Base-by-base conservation (phyloP, 805 yeast species). In the Wickerhamomyces silvicola region DNA sequence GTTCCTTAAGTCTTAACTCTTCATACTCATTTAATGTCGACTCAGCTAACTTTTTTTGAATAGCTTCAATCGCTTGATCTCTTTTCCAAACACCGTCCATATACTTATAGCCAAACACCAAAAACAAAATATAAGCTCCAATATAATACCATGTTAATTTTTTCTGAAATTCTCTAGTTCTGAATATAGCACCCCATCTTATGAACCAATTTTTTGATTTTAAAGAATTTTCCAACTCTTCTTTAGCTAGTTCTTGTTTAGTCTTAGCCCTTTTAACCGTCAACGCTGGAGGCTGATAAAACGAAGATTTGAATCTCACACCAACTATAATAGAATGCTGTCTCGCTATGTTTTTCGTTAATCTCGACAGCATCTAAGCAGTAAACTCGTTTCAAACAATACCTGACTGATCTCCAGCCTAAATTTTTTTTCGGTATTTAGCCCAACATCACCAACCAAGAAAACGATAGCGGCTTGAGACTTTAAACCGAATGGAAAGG, bases 31-130 rank as follows among this genome's bases (percentile, higher is more conserved):
- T 68, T 16, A 52, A 28, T 3, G 36, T 30, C 5, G 64, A 48
- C 14, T 45, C 35, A 16, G 44, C 49, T 56, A 64, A 47, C 60
- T 72, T 54, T 36, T 49, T 42, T 46, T 58, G 36, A 52, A 72
- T 39, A 42, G 48, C 37, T 54, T 62, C 69, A 37, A 75, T 58
- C 47, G 80, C 85, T 36, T 71, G 62, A 39, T 82, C 90, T 55
- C 77, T 77, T 27, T 64, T 58, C 52, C 72, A 81, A 31, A 81
- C 54, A 46, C 80, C 81, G 45, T 75, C 65, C 75, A 81, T 78
- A 52, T 78, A 76, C 48, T 68, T 68, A 36, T 73, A 66, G 32
- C 85, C 83, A 36, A 78, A 71, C 14, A 70, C 61, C 18, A 76
- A 52, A 47, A 79, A 70, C 8, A 70, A 59, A 2, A 64, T 63